Evolutionary conservation across 495 filamentous ascomycete species (phyloP), one percentile per base, ranked within the genome.

Genomic region (Opeltia flavorubescens): DNA sequence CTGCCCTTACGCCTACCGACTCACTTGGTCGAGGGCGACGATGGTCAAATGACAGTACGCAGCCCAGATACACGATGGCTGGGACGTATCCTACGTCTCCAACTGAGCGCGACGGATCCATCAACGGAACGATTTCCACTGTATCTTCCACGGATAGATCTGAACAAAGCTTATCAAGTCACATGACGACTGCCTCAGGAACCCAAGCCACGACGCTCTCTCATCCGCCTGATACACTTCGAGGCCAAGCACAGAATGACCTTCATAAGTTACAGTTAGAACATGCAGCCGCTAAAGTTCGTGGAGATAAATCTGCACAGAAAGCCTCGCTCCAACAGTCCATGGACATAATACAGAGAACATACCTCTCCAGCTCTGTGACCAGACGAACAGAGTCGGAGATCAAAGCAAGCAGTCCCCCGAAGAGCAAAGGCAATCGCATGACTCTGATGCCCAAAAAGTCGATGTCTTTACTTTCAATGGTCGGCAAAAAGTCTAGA

Each of bases 271-370:
- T 53, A 18, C 50, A 46, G 23, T 31, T 9, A 13, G 15, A 53
- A 42, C 50, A 49, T 29, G 27, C 33, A 5, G 33, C 40, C 27
- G 47, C 47, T 6, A 53, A 50, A 49, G 29, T 18, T 6, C 26
- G 50, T 20, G 50, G 50, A 5, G 42, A 46, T 11, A 11, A 24
- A 15, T 12, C 28, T 13, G 34, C 41, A 13, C 34, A 34, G n/a
- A 38, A 53, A n/a, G 47, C 44, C 24, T 27, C 34, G 5, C 29
- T 53, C 5, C 50, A 53, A 20, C 34, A 44, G 23, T 49, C 46
- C 24, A 50, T 53, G 29, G 42, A 46, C 13, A 43, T 46, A 25
- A 53, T 49, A 3, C 25, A 41, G 21, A 38, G 15, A n/a, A 46
- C 34, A 21, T 48, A 49, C 7, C 15, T 53, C 20, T 41, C 50